Percentiles rank a stretch among this genome's conserved stretches.
Conservation (phyloP, 768 basidiomycete species). For the Suillus decipiens region DNA sequence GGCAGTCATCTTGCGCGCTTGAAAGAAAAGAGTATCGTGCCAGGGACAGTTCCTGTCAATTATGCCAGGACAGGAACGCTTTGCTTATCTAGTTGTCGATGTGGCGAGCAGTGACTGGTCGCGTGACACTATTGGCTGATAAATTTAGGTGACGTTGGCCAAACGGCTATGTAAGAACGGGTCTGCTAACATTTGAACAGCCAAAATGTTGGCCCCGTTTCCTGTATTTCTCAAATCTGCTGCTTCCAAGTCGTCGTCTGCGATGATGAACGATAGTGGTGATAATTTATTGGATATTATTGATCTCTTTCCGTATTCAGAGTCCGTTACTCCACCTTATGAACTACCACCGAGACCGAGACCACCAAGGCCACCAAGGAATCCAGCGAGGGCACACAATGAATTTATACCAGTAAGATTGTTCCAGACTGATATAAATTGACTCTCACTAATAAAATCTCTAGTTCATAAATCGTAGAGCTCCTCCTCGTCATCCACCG, state of each 20-base stretch:
- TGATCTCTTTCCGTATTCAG: neutral
- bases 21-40: too few species aligned
- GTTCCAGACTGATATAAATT: too few species aligned
- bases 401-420: neutral
- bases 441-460: neutral
- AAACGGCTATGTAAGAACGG: neutral
- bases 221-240: neutral
- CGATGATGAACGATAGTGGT: neutral
- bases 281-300: neutral
- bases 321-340: neutral
- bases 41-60: too few species aligned
- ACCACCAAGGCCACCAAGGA: neutral
- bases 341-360: neutral
- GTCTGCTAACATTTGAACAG: neutral
- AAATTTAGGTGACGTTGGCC: slow-evolving; percentile 1
- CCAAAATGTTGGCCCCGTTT: slow-evolving; percentile 1
- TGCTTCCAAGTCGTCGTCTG: neutral
- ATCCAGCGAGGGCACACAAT: neutral
- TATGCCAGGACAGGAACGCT: too few species aligned
- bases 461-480: neutral
- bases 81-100: too few species aligned
- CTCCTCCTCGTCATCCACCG: neutral
- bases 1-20: too few species aligned
- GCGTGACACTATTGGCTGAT: neutral
- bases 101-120: too few species aligned